Evolutionary conservation across 768 basidiomycete genomes (phyloP), one percentile per base, ranked within the genome.

Genomic region (Amanita exitialis): DNA sequence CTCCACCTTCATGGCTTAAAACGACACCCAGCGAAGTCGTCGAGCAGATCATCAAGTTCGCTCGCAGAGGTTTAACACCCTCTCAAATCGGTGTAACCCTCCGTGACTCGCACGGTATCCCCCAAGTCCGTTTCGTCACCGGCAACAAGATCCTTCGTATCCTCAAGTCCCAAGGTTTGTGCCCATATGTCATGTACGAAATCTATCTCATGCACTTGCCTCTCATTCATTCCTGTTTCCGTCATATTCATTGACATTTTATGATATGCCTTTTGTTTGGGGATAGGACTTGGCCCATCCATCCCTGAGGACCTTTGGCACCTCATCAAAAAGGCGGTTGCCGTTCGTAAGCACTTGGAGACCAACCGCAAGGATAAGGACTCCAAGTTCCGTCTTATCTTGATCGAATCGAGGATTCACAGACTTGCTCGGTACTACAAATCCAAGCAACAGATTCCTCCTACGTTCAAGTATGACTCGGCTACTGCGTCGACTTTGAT

Each of bases 281-380:
- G 70, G 69, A 75, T 73, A 95, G 93, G 90, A 73, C 88, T 98
- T 74, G 93, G 85, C 69, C 93, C 95, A 64, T 79, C 83, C 72
- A 90, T 98, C 76, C 95, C 95, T 61, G 95, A 99, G 82, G 95
- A 96, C 80, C 87, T 97, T 56, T 96, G 91, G 87, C 86, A 92
- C 81, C 85, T 96, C 71, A 86, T 98, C 82, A 97, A 97, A 85
- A 99, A 97, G 84, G 95, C 95, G 69, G 93, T 99, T 65, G 79
- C 90, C 62, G 92, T 99, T 65, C 92, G 94, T 73, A 98, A 97
- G 79, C 95, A 98, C 73, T 82, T 99, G 61, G 91, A 96, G 72
- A 77, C 80, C 63, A 97, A 96, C 86, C 85, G 95, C 68, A 95
- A 94, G 71, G 95, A 99, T 81, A 95, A 92, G 79, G 94, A 97